Base-by-base conservation (phyloP, 495 filamentous ascomycete species). In the Aspergillus coremiiformis region DNA sequence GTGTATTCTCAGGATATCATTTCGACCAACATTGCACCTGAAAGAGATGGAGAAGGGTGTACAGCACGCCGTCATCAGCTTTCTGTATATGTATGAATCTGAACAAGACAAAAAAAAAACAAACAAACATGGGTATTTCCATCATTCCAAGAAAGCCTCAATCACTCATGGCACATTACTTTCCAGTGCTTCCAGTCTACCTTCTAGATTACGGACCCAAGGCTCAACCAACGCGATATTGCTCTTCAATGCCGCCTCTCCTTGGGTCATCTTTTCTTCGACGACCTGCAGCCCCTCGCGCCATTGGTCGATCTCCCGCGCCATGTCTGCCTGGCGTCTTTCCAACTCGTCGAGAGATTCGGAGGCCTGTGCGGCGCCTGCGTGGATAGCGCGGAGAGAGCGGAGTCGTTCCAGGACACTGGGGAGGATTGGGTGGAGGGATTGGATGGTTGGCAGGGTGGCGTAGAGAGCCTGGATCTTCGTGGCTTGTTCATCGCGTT, bases 401-500 rank as follows among this genome's bases (percentile, higher is more conserved):
- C 90, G 77, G 33, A 99, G 72, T 15, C 94, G 79, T 61, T 96
- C 89, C 3, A 99, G 75, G 20, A 96, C 74, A 4, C 87, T 80
- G 7, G 94, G 94, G 11, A 99, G 75, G 20, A 95, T 69, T 6
- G 94, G 93, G 4, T 87, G 78, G 12, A 97, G 73, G 49, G 78
- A 87, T 67, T 96, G 89, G 55, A 99, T 94, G 10, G 89, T 92
- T 5, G 89, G 83, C 5, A 99, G 77, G 14, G 88, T 88, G 1
- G 85, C 84, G 66, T 96, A 97, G 3, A 99, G 79, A 2, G 91
- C 90, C 59, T 95, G 92, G 64, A 97, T 86, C 66, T 95, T 95
- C 35, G 89, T 78, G 15, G 79, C 78, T 56, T 88, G 81, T 60
- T 94, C 89, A 29, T 81, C 76, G 49, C 75, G 68, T 47, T 71